Percentiles rank a stretch among this genome's conserved stretches.
These are phyloP conservation scores for Microdochium paspali DNA, from an alignment of 2,329 filamentous ascomycete genomes.

Conservation along the genomic window DNA sequence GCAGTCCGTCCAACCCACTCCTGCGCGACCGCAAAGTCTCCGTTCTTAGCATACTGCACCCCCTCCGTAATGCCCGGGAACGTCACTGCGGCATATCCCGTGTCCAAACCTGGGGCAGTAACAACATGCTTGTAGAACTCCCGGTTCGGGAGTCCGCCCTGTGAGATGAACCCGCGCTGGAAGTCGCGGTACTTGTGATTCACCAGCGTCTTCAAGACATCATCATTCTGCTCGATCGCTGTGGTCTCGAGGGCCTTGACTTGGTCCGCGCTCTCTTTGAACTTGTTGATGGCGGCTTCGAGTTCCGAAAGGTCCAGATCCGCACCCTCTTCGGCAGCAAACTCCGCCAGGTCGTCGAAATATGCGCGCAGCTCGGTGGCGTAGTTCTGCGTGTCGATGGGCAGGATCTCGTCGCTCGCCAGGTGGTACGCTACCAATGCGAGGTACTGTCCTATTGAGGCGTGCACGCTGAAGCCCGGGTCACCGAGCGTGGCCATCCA, in stretches of 20 bases:
- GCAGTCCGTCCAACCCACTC: conserved; percentile 26
- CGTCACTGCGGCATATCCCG: conserved; percentile 29
- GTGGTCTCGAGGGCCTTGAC: conserved; percentile 21
- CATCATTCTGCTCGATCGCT: conserved; percentile 17
- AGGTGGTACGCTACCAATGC: conserved; percentile 28
- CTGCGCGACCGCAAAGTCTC: conserved; percentile 16
- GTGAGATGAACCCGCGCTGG: conserved; percentile 36
- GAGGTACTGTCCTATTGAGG: conserved; percentile 38
- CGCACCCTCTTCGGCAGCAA: conserved; percentile 18
- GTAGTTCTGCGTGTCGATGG: conserved; percentile 30
- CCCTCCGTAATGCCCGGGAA: conserved; percentile 58
- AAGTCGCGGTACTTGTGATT: conserved; percentile 39
- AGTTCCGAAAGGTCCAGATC: conserved; percentile 27
- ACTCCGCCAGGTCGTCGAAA: conserved; percentile 24
- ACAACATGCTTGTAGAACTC: conserved; percentile 26
- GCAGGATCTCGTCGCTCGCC: conserved; percentile 25
- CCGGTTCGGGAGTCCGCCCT: conserved; percentile 33
- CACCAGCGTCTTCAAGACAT: conserved; percentile 22
- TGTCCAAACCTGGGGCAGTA: conserved; percentile 33
- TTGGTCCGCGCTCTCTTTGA: conserved; percentile 20
- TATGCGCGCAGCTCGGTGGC: conserved; percentile 26
- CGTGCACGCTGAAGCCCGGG: conserved; percentile 49
- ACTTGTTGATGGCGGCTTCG: conserved; percentile 25
- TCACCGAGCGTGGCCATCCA: conserved; percentile 82
- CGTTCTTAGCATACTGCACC: conserved; percentile 36